Evolutionary conservation across 257 asterid species (phyloP), one percentile per base, ranked within the genome.

Genomic region (Ocimum tenuiflorum): DNA sequence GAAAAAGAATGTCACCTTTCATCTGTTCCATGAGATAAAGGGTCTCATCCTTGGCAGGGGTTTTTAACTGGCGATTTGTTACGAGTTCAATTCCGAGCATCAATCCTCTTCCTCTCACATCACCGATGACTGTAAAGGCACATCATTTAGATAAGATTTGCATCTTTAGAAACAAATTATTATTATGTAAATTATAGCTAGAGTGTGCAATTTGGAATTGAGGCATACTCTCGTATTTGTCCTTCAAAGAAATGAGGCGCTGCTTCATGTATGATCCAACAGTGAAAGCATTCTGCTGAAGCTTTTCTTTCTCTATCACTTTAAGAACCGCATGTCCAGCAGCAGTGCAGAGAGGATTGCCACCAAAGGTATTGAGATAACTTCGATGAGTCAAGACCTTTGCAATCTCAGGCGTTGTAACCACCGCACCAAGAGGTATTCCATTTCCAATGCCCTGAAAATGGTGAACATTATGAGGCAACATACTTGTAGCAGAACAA

Each of bases 371-470:
- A 39, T 92, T 92, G 83, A 87, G 89, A 70, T 87, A 92, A 42
- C 31, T 82, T 33, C 88, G 84, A 14, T 60, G 54, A 17, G 87
- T 71, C 85, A 92, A 78, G 72, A 78, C 95, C 42, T 85, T 73
- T 4, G 96, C 99, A 31, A 92, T 86, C 69, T 83, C 91, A 0
- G 91, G 94, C 33, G 96, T 92, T 6, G 99, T 92, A 18, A 92
- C 80, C 68, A 89, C 99, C 10, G 96, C 99, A 55, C 97, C 99
- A 52, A 92, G 78, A 14, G 97, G 99, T 71, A 89, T 80, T 60
- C 97, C 99, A 59, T 92, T 92, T 65, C 97, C 99, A 68, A 92
- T 89, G 29, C 97, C 97, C 99, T 92, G 79, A 55, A 59, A 45
- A 9, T 4, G 56, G 42, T 9, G 41, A 24, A 29, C 23, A 31